Evolutionary conservation across 441 rosid genomes (phyloP), one percentile per base, ranked within the genome.

Genomic region (Hypseocharis bilobata): DNA sequence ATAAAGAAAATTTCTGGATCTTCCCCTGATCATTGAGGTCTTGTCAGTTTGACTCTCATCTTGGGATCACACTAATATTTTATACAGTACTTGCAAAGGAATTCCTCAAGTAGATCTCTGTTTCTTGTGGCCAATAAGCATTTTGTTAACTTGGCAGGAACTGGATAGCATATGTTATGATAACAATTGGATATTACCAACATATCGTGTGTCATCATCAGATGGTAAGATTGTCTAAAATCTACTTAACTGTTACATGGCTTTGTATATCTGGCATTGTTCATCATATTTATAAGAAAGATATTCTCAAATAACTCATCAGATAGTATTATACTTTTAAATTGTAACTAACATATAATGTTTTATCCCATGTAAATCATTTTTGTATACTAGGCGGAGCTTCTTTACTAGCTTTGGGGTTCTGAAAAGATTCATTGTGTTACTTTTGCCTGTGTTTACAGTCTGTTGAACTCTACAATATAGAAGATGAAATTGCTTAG

Each of bases 401-500:
- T 68, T 51, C 6, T 49, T 63, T 64, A 36, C 30, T 19, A 32
- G 29, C 2, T 57, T 26, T 49, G 26, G 23, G 34, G 30, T 51
- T 13, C 68, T 60, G 14, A 7, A 58, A 69, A 54, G 20, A 45
- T 36, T 56, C 60, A 68, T 47, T 11, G 28, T 66, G 56, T 14
- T 0, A 52, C 59, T 14, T 57, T 68, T 52, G 22, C 10, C 34
- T 68, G 26, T 67, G 59, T 47, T 42, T 78, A 70, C 88, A 92
- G 98, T 76, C 78, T 75, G 75, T 78, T 68, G 86, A 87, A 76
- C 93, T 62, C 27, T 83, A 93, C 23, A 26, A 66, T 30, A 77
- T 89, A 28, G 85, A 85, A 71, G 92, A 87, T 63, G 88, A 85
- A 75, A 85, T 92, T 80, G 88, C 87, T 25, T 60, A 76, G 64